Evolutionary conservation across 768 basidiomycete species (phyloP), one percentile per base, ranked within the genome.

Genomic region (Pholiota conissans): DNA sequence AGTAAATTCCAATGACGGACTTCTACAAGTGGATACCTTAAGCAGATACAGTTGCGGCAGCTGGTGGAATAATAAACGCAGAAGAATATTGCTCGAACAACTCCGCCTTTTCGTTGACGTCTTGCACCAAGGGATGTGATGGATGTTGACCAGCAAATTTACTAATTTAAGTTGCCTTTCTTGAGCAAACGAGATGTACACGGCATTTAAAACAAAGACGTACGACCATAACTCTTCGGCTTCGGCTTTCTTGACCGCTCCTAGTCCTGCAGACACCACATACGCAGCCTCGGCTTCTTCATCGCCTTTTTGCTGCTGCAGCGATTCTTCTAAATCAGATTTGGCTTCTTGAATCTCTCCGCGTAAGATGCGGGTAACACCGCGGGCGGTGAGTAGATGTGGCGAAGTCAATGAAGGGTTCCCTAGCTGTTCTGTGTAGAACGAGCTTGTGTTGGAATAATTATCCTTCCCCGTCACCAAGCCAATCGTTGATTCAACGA

Each of bases 401-500:
- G 87, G 82, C 0, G 88, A 90, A 13, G 86, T 82, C 50, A 92
- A 69, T 11, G 89, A 89, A 2, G 91, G 90, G 67, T 91, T 93
- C 14, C 82, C 89, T 20, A 93, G 74, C 68, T 93, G 91, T 64
- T 94, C 91, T 4, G 87, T 88, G 71, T 90, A 93, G 74, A 92
- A 93, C 10, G 82, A 80, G 56, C 69, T 72, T 11, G 79, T 62
- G 52, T 79, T 81, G 29, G 75, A 67, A 67, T 90, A 90, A 45
- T 78, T 79, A 63, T 91, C 90, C 60, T 84, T 85, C 8, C 89
- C 89, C 3, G 89, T 89, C 29, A 84, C 84, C 52, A 93, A 80
- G 27, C 87, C 85, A 56, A 93, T 86, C 20, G 81, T 85, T 13
- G 94, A 89, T 75, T 98, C 95, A 58, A 95, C 93, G 61, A 89